Percentiles rank a stretch among this genome's conserved stretches.
Evolutionary conservation across 306 rosid species (phyloP).

Genomic region (Inga laurina): DNA sequence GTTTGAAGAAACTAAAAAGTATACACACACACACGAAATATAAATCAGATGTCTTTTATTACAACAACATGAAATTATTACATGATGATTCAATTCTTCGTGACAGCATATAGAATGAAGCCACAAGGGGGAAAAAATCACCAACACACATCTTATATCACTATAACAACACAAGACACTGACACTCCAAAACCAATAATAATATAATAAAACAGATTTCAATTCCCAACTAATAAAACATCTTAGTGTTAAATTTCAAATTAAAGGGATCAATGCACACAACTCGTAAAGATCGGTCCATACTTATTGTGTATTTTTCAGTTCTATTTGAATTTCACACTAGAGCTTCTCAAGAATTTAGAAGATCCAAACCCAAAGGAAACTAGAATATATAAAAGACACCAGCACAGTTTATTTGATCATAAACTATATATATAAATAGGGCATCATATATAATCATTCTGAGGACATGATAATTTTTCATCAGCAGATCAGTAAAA

Average conservation of each 20-base stretch:
- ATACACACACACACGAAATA: background rate
- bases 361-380: constrained; percentile 1
- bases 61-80: background rate
- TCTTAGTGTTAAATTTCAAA: background rate
- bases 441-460: background rate
- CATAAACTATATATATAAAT: background rate
- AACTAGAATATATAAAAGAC: background rate
- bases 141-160: background rate
- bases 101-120: background rate
- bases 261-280: background rate
- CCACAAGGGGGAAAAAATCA: background rate
- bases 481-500: background rate
- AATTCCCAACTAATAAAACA: background rate
- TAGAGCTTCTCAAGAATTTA: background rate
- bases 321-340: background rate
- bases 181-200: background rate
- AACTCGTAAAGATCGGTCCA: background rate
- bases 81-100: background rate
- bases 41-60: constrained; percentile 13
- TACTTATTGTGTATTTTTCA: background rate
- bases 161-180: background rate
- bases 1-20: background rate
- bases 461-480: background rate
- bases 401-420: background rate
- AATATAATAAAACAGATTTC: background rate